Percentiles rank a stretch among this genome's conserved stretches.
These are phyloP conservation scores for Colletotrichum sp. DNA, from an alignment of 2,329 filamentous ascomycete genomes.

Conservation along the genomic window DNA sequence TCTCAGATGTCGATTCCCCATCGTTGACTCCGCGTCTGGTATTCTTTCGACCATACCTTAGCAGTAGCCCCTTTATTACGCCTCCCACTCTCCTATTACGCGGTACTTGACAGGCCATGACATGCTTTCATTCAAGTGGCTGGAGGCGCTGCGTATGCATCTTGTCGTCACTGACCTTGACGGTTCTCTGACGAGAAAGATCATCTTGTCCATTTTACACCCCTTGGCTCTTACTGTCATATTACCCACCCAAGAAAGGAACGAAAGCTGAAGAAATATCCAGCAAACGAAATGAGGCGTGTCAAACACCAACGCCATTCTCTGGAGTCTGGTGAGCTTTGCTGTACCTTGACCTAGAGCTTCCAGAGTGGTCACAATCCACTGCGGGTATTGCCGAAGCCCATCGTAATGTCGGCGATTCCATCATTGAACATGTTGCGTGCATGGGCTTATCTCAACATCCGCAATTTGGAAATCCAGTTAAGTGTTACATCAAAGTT, in stretches of 20 bases:
- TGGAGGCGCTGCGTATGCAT: background rate
- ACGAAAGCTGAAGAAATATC: background rate
- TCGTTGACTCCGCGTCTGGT: background rate
- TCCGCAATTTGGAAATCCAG: background rate
- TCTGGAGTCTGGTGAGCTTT: background rate
- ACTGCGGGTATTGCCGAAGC: background rate
- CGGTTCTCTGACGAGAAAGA: background rate
- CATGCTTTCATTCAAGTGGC: background rate
- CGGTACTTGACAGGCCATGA: background rate
- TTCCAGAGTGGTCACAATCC: background rate
- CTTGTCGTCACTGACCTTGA: background rate
- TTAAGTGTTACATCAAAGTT: background rate
- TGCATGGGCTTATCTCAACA: background rate
- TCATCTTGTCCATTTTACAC: background rate
- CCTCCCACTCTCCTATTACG: background rate
- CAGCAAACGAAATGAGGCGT: background rate
- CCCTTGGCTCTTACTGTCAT: background rate
- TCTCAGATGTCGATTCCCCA: background rate
- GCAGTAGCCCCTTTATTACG: background rate
- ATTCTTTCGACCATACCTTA: background rate
- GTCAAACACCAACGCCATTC: background rate
- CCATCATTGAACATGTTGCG: background rate
- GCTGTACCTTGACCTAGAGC: background rate
- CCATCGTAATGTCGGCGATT: background rate
- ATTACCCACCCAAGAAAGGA: background rate